Evolutionary conservation across 192 early-diverging fungal genomes (phyloP), one percentile per base, ranked within the genome.

Genomic region (Linderina pennispora): DNA sequence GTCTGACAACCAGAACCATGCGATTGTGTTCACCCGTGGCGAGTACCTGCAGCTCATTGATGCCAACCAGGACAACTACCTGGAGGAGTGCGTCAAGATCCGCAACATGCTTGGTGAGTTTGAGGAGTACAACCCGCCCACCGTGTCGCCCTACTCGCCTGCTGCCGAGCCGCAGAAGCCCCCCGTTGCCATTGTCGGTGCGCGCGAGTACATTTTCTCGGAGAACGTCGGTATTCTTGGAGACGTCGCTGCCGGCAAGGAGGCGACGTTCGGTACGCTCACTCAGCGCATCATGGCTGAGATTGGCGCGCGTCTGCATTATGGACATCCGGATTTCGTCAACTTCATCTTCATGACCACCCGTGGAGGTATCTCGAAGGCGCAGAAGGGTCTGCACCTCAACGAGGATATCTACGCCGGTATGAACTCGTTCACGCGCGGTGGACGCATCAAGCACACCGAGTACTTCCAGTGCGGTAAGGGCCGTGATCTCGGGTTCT

Each of bases 341-440:
- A 92, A 92, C 74, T 82, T 84, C 49, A 80, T 88, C 38, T 91
- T 80, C 48, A 90, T 91, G 89, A 84, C 78, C 8, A 91, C 86
- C 1, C 86, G 89, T 17, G 89, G 88, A 42, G 88, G 89, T 55
- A 81, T 92, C 33, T 83, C 80, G 15, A 92, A 92, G 68, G 90
- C 87, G 17, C 90, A 91, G 50, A 89, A 86, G 58, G 90, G 90
- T 24, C 67, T 92, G 43, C 90, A 92, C 44, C 73, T 92, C 42
- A 92, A 91, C 52, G 90, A 92, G 71, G 90, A 92, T 67, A 91
- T 92, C 61, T 92, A 86, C 45, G 90, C 90, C 8, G 90, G 90
- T 55, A 92, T 92, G 86, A 86, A 80, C 57, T 87, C 85, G 20
- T 89, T 90, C 48, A 82, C 72, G 33, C 80, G 90, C 18, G 90